phyloP scores from a whole-genome alignment of 306 rosid genomes.

The Myrica gale region DNA sequence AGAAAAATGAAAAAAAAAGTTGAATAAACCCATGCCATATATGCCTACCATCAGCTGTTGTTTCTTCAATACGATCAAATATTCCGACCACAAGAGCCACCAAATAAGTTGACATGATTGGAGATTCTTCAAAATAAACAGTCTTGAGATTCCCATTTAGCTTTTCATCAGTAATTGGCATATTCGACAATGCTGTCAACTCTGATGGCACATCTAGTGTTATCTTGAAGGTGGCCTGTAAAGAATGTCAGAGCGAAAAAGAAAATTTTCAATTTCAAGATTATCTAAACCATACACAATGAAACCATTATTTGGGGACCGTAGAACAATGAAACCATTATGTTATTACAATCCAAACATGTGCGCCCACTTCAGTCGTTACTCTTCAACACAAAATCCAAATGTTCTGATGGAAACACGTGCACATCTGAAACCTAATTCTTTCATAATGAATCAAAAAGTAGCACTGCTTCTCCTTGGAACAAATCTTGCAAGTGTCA shows the following conservation, averaged over 20 bases:
- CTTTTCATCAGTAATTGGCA: slow-evolving; percentile 54
- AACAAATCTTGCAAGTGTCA: neutral
- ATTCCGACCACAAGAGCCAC: slow-evolving; percentile 59
- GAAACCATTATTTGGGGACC: neutral
- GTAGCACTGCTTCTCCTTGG: neutral
- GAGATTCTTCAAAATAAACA: slow-evolving; percentile 53
- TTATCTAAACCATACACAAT: neutral
- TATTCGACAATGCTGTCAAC: slow-evolving; percentile 61
- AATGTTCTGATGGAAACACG: neutral
- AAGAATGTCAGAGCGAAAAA: slow-evolving; percentile 1
- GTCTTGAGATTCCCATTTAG: slow-evolving; percentile 44
- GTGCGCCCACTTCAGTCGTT: too few relatives aligned
- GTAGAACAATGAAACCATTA: neutral
- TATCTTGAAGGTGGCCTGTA: slow-evolving; percentile 63
- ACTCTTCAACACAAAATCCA: too few relatives aligned
- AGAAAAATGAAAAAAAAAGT: neutral
- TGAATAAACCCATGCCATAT: slow-evolving; percentile 1
- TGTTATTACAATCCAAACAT: neutral
- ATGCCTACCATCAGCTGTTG: slow-evolving; percentile 41
- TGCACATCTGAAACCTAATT: neutral
- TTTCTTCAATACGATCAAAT: slow-evolving; percentile 55
- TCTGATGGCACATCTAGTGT: slow-evolving; percentile 51
- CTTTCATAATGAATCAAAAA: neutral
- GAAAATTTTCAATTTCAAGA: neutral
- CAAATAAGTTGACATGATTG: slow-evolving; percentile 66